Base-by-base conservation (phyloP, 2,329 filamentous ascomycete species). In the Trichoderma gracile region DNA sequence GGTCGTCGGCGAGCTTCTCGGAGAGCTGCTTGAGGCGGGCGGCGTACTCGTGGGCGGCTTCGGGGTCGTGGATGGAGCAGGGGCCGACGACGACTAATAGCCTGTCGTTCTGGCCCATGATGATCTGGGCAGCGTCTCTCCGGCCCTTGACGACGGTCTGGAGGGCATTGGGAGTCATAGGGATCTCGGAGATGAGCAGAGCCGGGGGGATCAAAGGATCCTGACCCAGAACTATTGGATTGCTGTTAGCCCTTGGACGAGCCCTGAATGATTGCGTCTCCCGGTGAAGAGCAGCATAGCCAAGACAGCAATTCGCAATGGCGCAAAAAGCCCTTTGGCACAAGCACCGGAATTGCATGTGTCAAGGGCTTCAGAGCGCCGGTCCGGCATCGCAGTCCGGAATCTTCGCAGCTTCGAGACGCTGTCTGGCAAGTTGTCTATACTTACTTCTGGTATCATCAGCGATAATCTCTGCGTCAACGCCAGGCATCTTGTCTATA, bases 61-160 rank as follows among this genome's bases (percentile, higher is more conserved):
- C 87, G 9, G 95, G 95, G 79, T 99, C 95, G 82, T 99, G 95
- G 75, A 99, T 94, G 30, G 93, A 97, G 84, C 95, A 99, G 60
- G 95, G 95, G 2, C 95, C 95, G 74, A 96, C 90, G 74, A 99
- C 88, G 73, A 98, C 95, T 67, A 99, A 86, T 40, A 99, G 90
- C 67, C 93, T 91, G 81, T 97, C 92, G 78, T 87, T 89, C 69
- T 86, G 83, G 73, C 89, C 88, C 76, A 91, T 89, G 76, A 96
- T 89, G 74, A 96, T 90, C 69, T 88, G 84, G 70, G 90, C 86
- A 64, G 84, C 85, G 73, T 88, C 85, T 71, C 83, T 85, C 71
- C 90, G 86, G 70, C 89, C 89, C 78, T 86, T 86, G 71, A 92
- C 78, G 45, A 93, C 89, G 6, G 90, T 90, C 71, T 87, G 78